phyloP scores from a whole-genome alignment of 148 eudicot genomes.

The Nepenthes mirabilis region DNA sequence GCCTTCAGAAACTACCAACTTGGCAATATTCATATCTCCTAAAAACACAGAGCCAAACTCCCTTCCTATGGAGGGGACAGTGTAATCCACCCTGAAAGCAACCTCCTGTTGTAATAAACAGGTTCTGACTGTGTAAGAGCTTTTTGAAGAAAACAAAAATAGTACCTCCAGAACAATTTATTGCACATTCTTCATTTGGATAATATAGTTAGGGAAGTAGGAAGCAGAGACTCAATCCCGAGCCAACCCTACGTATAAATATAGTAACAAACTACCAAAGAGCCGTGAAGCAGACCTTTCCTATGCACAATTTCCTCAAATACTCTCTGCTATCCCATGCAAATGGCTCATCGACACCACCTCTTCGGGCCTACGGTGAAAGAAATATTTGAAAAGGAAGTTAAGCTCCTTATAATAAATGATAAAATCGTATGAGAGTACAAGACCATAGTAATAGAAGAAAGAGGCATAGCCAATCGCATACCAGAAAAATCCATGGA shows the following conservation, averaged over 20 bases:
- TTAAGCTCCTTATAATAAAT: background rate
- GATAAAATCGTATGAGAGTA: background rate
- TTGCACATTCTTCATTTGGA: background rate
- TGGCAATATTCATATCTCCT: constrained; percentile 49
- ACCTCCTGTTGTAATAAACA: constrained; percentile 46
- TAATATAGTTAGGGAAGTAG: background rate
- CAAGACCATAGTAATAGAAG: no score
- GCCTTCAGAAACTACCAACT: constrained; percentile 70
- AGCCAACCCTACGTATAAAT: background rate
- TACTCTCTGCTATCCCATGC: constrained; percentile 98
- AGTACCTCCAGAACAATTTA: background rate
- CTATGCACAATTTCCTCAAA: constrained; percentile 81
- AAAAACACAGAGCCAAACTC: constrained; percentile 74
- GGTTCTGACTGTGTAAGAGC: background rate
- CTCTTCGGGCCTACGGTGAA: constrained; percentile 73
- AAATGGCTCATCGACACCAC: constrained; percentile 79
- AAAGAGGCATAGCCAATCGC: no score
- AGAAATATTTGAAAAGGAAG: background rate
- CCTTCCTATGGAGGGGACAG: constrained; percentile 54
- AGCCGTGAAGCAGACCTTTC: constrained; percentile 45
- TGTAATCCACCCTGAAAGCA: constrained; percentile 62
- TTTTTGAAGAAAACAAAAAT: background rate
- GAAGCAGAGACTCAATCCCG: background rate
- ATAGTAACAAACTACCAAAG: background rate
- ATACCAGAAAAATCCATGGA: no score